Conservation (phyloP, 1,284 basidiomycete genomes). For the Fomitopsis betulina region DNA sequence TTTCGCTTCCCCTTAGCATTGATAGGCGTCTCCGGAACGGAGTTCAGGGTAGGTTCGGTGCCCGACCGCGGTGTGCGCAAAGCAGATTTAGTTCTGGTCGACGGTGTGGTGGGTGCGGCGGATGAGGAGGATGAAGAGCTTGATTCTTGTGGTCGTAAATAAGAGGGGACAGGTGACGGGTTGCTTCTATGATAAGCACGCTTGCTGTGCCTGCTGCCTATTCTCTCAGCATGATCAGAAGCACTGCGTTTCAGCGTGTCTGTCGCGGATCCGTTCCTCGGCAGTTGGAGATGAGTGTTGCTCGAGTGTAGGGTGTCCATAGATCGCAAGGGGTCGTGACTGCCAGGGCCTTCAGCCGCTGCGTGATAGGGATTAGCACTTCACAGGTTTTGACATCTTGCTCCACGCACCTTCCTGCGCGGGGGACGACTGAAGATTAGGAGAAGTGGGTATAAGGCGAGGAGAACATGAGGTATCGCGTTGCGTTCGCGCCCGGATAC, state of each 20-base stretch:
- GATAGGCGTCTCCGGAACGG: slow-evolving; percentile 24
- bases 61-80: slow-evolving; percentile 4
- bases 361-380: background rate
- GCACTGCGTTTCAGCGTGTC: slow-evolving; percentile 18
- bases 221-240: slow-evolving; percentile 12
- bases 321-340: slow-evolving; percentile 16
- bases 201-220: slow-evolving; percentile 15
- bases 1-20: slow-evolving; percentile 43
- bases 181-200: slow-evolving; percentile 18
- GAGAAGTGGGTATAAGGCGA: slow-evolving; percentile 18
- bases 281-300: slow-evolving; percentile 21
- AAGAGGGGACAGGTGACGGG: slow-evolving; percentile 13
- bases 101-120: slow-evolving; percentile 9
- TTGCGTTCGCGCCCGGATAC: slow-evolving; percentile 15
- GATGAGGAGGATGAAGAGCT: slow-evolving; percentile 18
- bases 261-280: slow-evolving; percentile 17
- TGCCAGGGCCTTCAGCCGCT: slow-evolving; percentile 18
- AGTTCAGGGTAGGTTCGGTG: slow-evolving; percentile 21
- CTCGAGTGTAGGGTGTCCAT: slow-evolving; percentile 5
- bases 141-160: slow-evolving; percentile 21
- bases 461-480: slow-evolving; percentile 21
- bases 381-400: background rate
- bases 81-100: background rate
- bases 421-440: slow-evolving; percentile 13
- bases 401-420: slow-evolving; percentile 16